Evolutionary conservation across 148 eudicot species (phyloP), one percentile per base, ranked within the genome.

Genomic region (Cornus suecica): DNA sequence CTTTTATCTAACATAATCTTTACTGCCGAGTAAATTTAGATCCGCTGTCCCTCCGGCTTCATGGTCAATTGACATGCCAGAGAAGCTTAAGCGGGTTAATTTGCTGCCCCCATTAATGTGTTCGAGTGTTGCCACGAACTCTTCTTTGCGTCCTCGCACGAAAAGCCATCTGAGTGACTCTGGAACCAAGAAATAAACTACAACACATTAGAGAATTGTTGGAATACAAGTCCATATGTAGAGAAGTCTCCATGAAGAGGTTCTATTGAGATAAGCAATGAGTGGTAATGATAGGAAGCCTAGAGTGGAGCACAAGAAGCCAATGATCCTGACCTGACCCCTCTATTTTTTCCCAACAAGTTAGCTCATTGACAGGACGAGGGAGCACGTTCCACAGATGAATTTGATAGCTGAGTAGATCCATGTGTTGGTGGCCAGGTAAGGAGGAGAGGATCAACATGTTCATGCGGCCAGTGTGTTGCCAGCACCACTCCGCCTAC

Each of bases 111-210:
- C 72, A 41, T 85, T 82, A 14, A 89, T 81, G 68, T 81, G 79
- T 26, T 66, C 81, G 10, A 88, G 78, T 0, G 88, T 81, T 29
- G 75, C 84, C 16, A 80, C 52, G n/a, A 91, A 88, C 28, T 92
- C 90, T 32, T 83, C 70, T 30, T 76, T 78, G 2, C 80, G 79
- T 3, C 94, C 97, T 37, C 71, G 80, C 14, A 84, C 73, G 4
- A 86, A 83, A 25, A 92, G 89, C 97, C 97, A 90, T 20, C 91
- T 78, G 0, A 95, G 97, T 8, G 97, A 92, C 74, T 92, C 95
- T 5, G 37, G 74, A 3, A 81, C 91, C 4, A 79, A 80, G 27
- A 86, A 74, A 42, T 76, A 73, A 0, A 90, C 60, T 1, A 78
- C n/a, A 5, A 81, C 14, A 2, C 86, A 85, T 70, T 90, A 90